phyloP scores from a whole-genome alignment of 2,329 filamentous ascomycete species.

The Exutisphaerella laricina region DNA sequence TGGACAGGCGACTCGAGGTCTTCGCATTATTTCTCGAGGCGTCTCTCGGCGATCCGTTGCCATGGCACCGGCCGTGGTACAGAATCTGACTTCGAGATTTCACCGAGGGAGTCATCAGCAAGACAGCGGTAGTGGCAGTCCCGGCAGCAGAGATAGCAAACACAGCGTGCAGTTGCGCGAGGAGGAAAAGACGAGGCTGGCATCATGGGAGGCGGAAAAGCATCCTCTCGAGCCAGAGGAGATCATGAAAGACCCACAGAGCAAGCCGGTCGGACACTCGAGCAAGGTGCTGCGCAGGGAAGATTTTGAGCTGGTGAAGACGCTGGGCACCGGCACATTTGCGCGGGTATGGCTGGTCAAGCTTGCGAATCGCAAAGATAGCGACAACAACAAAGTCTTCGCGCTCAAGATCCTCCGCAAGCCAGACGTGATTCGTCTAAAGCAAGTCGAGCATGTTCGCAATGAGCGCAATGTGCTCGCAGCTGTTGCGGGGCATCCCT shows the following conservation, averaged over 20 bases:
- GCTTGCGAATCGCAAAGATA: constrained; percentile 45
- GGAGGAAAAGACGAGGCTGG: constrained; percentile 43
- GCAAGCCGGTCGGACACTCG: constrained; percentile 45
- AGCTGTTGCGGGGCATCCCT: constrained; percentile 73
- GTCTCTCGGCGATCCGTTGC: constrained; percentile 1
- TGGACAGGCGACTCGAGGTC: background rate
- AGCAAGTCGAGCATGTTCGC: constrained; percentile 81
- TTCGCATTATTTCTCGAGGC: background rate
- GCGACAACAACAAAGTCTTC: constrained; percentile 56
- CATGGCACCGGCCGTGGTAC: constrained; percentile 32
- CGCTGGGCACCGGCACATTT: constrained; percentile 71
- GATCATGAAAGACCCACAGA: constrained; percentile 39
- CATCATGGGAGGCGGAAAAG: constrained; percentile 45
- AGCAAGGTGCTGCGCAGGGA: constrained; percentile 43
- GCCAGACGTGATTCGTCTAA: constrained; percentile 66
- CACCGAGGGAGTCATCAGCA: constrained; percentile 30
- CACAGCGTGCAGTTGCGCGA: constrained; percentile 35
- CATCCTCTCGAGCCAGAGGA: constrained; percentile 39
- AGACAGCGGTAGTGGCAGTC: background rate
- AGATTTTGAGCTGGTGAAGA: constrained; percentile 70
- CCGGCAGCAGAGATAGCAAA: constrained; percentile 24
- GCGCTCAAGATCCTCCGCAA: constrained; percentile 73
- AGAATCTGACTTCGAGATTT: constrained; percentile 33
- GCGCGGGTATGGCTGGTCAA: constrained; percentile 75
- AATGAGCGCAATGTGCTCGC: constrained; percentile 75